Percentiles rank a stretch among this genome's conserved stretches.
These are phyloP conservation scores for Parascedosporium putredinis DNA, from an alignment of 2,329 filamentous ascomycete genomes.

Conservation along the genomic window DNA sequence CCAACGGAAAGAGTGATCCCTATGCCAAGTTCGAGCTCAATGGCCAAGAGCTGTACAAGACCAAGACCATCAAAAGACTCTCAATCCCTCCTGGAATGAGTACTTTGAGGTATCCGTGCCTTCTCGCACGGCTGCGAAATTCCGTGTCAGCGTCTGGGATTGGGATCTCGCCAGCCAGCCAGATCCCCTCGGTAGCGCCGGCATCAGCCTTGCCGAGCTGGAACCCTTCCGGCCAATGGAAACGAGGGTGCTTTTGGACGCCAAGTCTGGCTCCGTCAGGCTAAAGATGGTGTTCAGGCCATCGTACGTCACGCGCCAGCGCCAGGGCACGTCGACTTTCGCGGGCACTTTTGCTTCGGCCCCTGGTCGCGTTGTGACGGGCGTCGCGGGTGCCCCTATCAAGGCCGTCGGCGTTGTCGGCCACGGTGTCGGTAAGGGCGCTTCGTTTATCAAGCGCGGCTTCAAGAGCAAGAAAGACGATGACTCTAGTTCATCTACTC, in stretches of 20 bases:
- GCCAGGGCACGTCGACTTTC: constrained; percentile 89
- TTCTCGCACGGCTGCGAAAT: constrained; percentile 75
- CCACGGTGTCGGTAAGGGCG: constrained; percentile 77
- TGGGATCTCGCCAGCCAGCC: constrained; percentile 96
- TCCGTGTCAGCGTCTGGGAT: constrained; percentile 77
- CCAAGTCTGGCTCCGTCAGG: constrained; percentile 76
- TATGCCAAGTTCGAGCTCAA: constrained; percentile 93
- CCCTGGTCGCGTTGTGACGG: constrained; percentile 78
- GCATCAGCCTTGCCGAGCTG: constrained; percentile 66
- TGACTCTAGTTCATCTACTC: constrained; percentile 34
- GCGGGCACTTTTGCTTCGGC: constrained; percentile 75
- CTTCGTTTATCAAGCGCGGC: constrained; percentile 79
- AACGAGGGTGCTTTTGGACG: constrained; percentile 65
- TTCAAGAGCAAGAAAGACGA: constrained; percentile 64
- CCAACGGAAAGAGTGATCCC: constrained; percentile 93
- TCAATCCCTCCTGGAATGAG: constrained; percentile 92
- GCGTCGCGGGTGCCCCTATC: constrained; percentile 76
- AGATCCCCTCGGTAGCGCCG: constrained; percentile 71
- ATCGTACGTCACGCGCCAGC: constrained; percentile 74
- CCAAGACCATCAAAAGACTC: constrained; percentile 89
- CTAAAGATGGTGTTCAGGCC: constrained; percentile 86
- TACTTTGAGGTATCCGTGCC: constrained; percentile 78
- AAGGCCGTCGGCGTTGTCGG: constrained; percentile 70
- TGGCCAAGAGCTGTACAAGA: constrained; percentile 85
- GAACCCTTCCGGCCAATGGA: constrained; percentile 80